Base-by-base conservation (phyloP, 2,329 filamentous ascomycete genomes). In the Diplocarpon rosae region DNA sequence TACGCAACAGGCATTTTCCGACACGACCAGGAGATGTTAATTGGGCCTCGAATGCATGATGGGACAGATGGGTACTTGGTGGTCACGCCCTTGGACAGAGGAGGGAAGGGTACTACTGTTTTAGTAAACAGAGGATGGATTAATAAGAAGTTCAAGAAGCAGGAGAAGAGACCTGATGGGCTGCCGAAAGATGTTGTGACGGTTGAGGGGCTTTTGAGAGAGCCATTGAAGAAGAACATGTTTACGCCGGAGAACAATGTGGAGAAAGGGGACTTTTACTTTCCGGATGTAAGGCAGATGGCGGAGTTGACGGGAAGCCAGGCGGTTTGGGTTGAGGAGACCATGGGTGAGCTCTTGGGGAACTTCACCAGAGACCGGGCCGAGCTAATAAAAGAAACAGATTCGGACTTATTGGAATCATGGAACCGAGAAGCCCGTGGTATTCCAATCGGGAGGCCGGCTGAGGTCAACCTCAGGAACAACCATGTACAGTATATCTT, bases 401-500 rank as follows among this genome's bases (percentile, higher is more conserved):
- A 83, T 58, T 84, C 86, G 44, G 86, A 92, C 62, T 71, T 90
- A 57, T 67, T 95, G 56, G 75, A 78, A 54, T 73, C 81, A 51
- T 81, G 87, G 60, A 79, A 89, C 57, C 78, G 87, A 59, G 76
- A 85, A 60, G 72, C 75, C 12, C 84, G 83, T 57, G 92, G 92
- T 24, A 81, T 95, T 48, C 92, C 92, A 1, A 90, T 95, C 61
- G 92, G 89, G 12, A 76, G 90, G 60, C 69, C 86, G 6, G 76
- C 92, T 4, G 87, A 94, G 66, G 89, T 98, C 49, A 94, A 93
- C 62, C 69, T 98, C 60, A 78, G 87, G 63, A 98, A 98, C 63
- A 96, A 94, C 66, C 92, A 98, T 66, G 80, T 86, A 52, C 92
- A 96, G 70, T 98, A 98, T 66, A 98, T 98, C 56, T 92, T 95